Base-by-base conservation (phyloP, 2,329 filamentous ascomycete genomes). In the Pezicula neosporulosa region DNA sequence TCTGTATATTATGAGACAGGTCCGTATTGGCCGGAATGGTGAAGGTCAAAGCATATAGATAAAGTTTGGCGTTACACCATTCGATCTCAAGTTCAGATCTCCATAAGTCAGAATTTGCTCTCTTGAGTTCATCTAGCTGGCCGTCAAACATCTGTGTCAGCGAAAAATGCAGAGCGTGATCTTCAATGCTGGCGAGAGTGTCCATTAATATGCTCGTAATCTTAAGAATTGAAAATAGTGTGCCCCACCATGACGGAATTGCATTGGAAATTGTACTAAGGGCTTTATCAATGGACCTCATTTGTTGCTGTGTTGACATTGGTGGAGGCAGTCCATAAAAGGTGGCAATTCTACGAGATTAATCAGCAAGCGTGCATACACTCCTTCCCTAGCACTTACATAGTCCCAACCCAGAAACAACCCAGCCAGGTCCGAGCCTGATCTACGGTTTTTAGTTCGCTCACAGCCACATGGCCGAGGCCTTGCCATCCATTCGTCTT, bases 161-260 rank as follows among this genome's bases (percentile, higher is more conserved):
- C 27, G 43, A 47, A 51, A 51, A 51, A 51, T 51, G 49, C 18
- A 47, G 27, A 51, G 28, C 35, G 8, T 39, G 44, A 47, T 51
- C 44, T 43, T 51, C 49, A 36, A 51, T 27, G 30, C 38, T 30
- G 28, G 19, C 33, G 37, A 51, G 43, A 30, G 47, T 48, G 18
- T 42, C 33, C 38, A 43, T 48, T 33, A 28, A n/a, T 19, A 18
- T 38, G 36, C 45, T 44, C 27, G 39, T 44, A 39, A 44, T 44
- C 42, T 45, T 44, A 36, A 28, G 27, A 9, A 28, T 28, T 28
- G 27, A 28, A 28, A 28, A 28, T 28, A 28, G 27, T 9, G 27
- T 28, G 9, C 6, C 27, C 27, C 27, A 28, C 27, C 27, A 28
- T 9, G 27, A 28, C 27, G 27, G 27, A 28, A 28, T 28, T 5